phyloP scores from a whole-genome alignment of 192 early-diverging fungal genomes.

The Phycomyces nitens region DNA sequence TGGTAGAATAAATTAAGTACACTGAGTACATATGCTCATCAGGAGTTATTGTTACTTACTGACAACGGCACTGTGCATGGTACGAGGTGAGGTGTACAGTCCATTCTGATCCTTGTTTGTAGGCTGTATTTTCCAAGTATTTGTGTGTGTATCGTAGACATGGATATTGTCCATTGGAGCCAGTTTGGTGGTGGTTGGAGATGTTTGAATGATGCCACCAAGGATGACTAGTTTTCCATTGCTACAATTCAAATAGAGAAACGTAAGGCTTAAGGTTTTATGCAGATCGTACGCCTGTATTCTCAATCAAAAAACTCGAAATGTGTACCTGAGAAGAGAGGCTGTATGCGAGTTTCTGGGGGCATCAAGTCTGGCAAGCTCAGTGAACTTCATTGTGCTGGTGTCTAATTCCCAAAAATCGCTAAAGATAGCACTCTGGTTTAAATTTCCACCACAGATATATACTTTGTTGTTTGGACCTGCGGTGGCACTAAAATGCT shows the following conservation, averaged over 20 bases:
- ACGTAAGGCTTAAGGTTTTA: background rate
- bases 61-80: constrained; percentile 27
- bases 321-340: constrained; percentile 10
- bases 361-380: constrained; percentile 11
- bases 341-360: constrained; percentile 27
- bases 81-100: constrained; percentile 1
- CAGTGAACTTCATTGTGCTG: constrained; percentile 3
- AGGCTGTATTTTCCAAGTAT: constrained; percentile 9
- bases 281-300: background rate
- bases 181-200: background rate
- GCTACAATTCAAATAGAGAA: constrained; percentile 8
- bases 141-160: constrained; percentile 20
- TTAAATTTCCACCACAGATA: constrained; percentile 27
- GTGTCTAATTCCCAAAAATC: constrained; percentile 23
- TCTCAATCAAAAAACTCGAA: background rate
- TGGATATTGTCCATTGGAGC: constrained; percentile 10
- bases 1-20: background rate
- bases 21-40: constrained; percentile 1
- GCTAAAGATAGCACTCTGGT: constrained; percentile 6
- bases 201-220: constrained; percentile 20
- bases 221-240: constrained; percentile 29
- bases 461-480: constrained; percentile 23
- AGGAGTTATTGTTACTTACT: constrained; percentile 13
- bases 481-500: constrained; percentile 17
- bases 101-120: background rate